Percentiles rank a stretch among this genome's conserved stretches.
phyloP scores from a whole-genome alignment of 2,329 filamentous ascomycete genomes.

The Clonostachys rosea region DNA sequence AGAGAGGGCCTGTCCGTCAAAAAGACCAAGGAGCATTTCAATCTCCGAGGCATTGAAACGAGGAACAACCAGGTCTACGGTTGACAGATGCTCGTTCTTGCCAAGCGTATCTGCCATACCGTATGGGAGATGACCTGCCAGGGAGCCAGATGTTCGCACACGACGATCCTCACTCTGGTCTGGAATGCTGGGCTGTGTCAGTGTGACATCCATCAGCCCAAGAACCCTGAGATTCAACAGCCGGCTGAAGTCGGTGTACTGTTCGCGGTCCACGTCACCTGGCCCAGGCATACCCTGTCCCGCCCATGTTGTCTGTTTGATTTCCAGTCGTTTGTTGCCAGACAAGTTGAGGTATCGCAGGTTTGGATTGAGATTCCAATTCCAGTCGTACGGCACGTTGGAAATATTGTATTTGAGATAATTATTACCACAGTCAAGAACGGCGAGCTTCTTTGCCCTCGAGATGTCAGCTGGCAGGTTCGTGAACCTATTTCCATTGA shows the following conservation, averaged over 20 bases:
- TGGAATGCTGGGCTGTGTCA: conserved; percentile 88
- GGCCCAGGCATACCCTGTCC: conserved; percentile 31
- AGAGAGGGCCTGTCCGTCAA: conserved; percentile 87
- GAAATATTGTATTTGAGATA: conserved; percentile 97
- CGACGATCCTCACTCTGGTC: conserved; percentile 93
- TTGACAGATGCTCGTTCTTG: conserved; percentile 89
- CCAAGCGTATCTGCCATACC: conserved; percentile 97
- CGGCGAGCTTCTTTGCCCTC: conserved; percentile 84
- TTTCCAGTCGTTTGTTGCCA: conserved; percentile 93
- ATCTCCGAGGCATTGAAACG: conserved; percentile 86
- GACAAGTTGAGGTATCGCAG: conserved; percentile 93
- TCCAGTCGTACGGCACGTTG: conserved; percentile 99
- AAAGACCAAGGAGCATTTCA: conserved; percentile 89
- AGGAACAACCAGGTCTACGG: conserved; percentile 91
- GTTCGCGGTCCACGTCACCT: conserved; percentile 53
- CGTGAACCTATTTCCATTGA: conserved; percentile 98
- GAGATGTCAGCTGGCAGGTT: conserved; percentile 93
- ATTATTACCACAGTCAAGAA: conserved; percentile 94
- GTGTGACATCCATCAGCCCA: conserved; percentile 95
- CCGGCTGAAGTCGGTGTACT: conserved; percentile 82
- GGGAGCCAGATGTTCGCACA: conserved; percentile 93
- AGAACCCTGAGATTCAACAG: conserved; percentile 80
- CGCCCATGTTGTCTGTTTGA: conserved; percentile 54
- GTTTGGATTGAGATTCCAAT: conserved; percentile 98
- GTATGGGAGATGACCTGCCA: conserved; percentile 86